Conservation (phyloP, 1,139 yeast genomes). For the Wickerhamomyces sp. region DNA sequence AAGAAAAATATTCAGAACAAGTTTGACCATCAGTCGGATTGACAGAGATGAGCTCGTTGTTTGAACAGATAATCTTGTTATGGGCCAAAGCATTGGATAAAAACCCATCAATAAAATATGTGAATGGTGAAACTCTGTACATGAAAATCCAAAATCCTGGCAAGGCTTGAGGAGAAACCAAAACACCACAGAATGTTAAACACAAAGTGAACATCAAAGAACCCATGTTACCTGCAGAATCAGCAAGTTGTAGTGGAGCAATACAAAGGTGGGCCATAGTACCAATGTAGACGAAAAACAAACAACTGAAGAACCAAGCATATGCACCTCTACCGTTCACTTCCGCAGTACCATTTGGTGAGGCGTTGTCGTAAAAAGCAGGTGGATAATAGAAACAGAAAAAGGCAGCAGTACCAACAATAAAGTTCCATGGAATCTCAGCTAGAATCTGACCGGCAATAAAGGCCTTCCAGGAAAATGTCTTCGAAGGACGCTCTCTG, state of each 20-base stretch:
- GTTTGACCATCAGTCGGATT: conserved; percentile 47
- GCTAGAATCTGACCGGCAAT: conserved; percentile 58
- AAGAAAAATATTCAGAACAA: conserved; percentile 48
- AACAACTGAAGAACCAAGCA: conserved; percentile 52
- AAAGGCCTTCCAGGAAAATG: conserved; percentile 57
- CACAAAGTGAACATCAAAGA: conserved; percentile 61
- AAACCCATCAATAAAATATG: conserved; percentile 50
- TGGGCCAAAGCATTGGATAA: conserved; percentile 52
- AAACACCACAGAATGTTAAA: conserved; percentile 78
- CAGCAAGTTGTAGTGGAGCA: conserved; percentile 62
- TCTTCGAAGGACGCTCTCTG: conserved; percentile 78
- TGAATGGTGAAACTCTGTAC: conserved; percentile 63
- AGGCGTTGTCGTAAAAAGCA: conserved; percentile 58
- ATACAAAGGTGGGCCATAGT: conserved; percentile 63
- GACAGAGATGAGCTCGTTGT: conserved; percentile 41
- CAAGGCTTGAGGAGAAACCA: conserved; percentile 57
- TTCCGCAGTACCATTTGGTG: conserved; percentile 40
- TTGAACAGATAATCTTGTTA: conserved; percentile 43
- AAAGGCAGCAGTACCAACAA: conserved; percentile 61
- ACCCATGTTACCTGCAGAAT: conserved; percentile 69
- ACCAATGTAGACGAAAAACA: conserved; percentile 56
- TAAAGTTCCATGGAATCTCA: conserved; percentile 73
- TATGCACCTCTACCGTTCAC: conserved; percentile 60
- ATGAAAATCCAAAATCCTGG: conserved; percentile 60
- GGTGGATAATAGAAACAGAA: conserved; percentile 81